A percentile compares a stretch with the other conserved stretches of the same genome.
Evolutionary conservation across 495 filamentous ascomycete genomes (phyloP).

Genomic region (Ascobolus immersus): DNA sequence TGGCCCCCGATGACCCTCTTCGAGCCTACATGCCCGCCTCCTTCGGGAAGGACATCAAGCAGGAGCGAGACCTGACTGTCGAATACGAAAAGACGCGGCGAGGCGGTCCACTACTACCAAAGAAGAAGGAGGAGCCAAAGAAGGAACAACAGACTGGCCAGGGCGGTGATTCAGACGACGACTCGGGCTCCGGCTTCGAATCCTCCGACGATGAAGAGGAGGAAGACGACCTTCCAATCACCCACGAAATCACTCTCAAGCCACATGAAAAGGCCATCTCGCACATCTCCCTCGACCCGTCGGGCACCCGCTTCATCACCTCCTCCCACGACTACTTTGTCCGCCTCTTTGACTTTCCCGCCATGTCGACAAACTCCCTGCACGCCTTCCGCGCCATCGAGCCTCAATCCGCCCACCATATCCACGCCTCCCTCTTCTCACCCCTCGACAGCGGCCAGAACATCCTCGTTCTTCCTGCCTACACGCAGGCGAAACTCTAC

Average conservation of each 20-base stretch:
- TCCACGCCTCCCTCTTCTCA: conserved; percentile 71
- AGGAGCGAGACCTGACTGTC: conserved; percentile 38
- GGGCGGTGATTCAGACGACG: conserved; percentile 27
- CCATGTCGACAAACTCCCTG: conserved; percentile 83
- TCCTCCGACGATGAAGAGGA: conserved; percentile 40
- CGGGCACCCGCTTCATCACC: conserved; percentile 61
- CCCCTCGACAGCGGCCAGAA: conserved; percentile 45
- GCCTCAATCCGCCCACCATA: conserved; percentile 66
- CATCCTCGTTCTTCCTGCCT: conserved; percentile 64
- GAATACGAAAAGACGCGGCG: conserved; percentile 62
- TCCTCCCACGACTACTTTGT: conserved; percentile 75
- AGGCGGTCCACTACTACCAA: conserved; percentile 14
- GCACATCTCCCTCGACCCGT: conserved; percentile 53
- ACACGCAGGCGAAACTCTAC: conserved; percentile 69
- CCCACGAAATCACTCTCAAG: conserved; percentile 75
- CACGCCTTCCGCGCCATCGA: conserved; percentile 83
- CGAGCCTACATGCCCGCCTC: conserved; percentile 55
- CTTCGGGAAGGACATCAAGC: conserved; percentile 61
- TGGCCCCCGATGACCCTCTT: conserved; percentile 46
- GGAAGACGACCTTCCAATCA: conserved; percentile 75
- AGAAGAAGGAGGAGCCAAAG: conserved; percentile 14
- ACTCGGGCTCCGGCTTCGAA: too few relatives aligned
- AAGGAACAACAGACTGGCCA: conserved; percentile 20
- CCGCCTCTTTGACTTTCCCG: conserved; percentile 83
- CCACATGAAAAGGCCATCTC: conserved; percentile 81